A percentile compares a stretch with the other conserved stretches of the same genome.
Conservation (phyloP, 768 basidiomycete species). For the Gloeostereum incarnatum region DNA sequence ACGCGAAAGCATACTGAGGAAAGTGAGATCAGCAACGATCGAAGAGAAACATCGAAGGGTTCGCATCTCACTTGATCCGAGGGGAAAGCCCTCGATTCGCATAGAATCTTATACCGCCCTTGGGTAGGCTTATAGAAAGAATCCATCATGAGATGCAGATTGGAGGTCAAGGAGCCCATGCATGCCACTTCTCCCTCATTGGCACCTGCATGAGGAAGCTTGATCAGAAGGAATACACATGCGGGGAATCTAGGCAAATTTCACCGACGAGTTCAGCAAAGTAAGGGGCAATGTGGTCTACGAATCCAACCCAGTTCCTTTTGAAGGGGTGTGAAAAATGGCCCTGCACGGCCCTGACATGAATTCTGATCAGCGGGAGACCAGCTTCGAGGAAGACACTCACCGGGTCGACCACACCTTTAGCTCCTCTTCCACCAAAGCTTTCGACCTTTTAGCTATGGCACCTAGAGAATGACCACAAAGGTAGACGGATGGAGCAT, state of each 20-base stretch:
- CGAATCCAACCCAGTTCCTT: constrained; percentile 77
- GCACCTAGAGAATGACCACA: constrained; percentile 95
- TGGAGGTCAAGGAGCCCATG: constrained; percentile 92
- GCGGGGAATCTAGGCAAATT: constrained; percentile 13
- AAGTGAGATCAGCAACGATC: constrained; percentile 7
- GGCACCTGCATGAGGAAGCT: constrained; percentile 45
- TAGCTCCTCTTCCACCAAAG: constrained; percentile 75
- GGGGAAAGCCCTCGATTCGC: constrained; percentile 91
- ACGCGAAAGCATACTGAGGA: constrained; percentile 86
- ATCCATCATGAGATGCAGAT: constrained; percentile 92
- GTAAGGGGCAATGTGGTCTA: constrained; percentile 59
- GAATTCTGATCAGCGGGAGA: constrained; percentile 9
- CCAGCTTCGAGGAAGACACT: constrained; percentile 15
- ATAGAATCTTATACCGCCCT: constrained; percentile 86
- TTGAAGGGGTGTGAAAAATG: constrained; percentile 86
- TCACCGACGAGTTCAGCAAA: constrained; percentile 80
- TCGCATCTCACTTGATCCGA: constrained; percentile 75
- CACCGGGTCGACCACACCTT: constrained; percentile 72
- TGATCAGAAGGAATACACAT: not conserved
- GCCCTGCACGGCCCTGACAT: constrained; percentile 68
- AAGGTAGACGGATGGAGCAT: constrained; percentile 66
- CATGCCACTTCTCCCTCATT: constrained; percentile 86
- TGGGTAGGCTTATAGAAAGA: constrained; percentile 88
- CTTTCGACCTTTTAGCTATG: constrained; percentile 62
- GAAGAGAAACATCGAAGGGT: constrained; percentile 7